These are phyloP conservation scores for Wickerhamiella shivajii DNA, from an alignment of 805 yeast species.

Conservation along the genomic window DNA sequence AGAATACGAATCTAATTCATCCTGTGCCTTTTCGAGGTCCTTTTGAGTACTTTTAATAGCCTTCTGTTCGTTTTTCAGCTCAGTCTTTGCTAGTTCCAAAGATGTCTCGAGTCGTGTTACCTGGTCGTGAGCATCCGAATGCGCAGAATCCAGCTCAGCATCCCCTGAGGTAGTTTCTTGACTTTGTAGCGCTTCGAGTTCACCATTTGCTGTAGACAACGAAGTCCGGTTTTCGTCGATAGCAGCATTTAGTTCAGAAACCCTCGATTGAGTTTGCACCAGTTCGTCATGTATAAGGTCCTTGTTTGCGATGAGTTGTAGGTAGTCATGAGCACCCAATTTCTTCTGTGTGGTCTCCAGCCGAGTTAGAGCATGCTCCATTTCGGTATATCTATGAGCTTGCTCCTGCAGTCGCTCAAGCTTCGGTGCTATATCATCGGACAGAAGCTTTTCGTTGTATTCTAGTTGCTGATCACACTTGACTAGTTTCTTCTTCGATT, in stretches of 20 bases:
- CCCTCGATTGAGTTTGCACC: no score
- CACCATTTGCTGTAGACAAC: no score
- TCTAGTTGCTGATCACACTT: slow-evolving; percentile 76
- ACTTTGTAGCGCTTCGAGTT: no score
- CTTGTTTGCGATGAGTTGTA: no score
- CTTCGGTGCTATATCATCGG: slow-evolving; percentile 88
- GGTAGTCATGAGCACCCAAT: slow-evolving; percentile 65
- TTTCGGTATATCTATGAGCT: slow-evolving; percentile 70
- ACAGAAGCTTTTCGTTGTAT: slow-evolving; percentile 56
- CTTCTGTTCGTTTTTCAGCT: not conserved
- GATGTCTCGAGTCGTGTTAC: slow-evolving; percentile 6
- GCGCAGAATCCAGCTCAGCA: slow-evolving; percentile 3
- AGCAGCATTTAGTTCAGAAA: no score
- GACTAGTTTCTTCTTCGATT: slow-evolving; percentile 80
- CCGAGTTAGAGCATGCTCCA: slow-evolving; percentile 69
- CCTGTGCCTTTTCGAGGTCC: no score
- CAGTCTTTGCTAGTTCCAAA: not conserved
- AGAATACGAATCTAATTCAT: no score
- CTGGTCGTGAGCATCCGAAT: slow-evolving; percentile 1
- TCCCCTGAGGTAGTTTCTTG: no score
- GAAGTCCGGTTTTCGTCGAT: no score
- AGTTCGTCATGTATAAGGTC: no score
- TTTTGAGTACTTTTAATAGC: slow-evolving; percentile 11
- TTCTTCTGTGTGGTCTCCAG: slow-evolving; percentile 60
- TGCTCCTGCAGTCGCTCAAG: slow-evolving; percentile 66